Conservation (phyloP, 192 early-diverging fungal species). For the Backusella liffmaniae region DNA sequence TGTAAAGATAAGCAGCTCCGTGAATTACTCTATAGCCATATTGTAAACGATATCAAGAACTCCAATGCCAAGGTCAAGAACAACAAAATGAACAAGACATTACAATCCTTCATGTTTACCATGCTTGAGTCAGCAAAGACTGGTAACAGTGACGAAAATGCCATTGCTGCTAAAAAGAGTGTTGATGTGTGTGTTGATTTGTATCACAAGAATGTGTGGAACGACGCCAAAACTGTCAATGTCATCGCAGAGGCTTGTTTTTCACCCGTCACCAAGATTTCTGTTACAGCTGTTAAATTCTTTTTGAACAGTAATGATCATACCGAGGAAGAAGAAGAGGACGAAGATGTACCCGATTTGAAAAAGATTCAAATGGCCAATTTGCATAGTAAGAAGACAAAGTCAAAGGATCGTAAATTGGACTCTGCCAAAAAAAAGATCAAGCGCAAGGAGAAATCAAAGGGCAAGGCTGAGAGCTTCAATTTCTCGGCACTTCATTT, state of each 20-base stretch:
- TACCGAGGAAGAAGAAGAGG: conserved; percentile 69
- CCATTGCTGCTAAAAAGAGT: conserved; percentile 94
- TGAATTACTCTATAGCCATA: conserved; percentile 86
- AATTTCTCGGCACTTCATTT: conserved; percentile 95
- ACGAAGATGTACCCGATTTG: conserved; percentile 66
- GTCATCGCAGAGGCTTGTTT: conserved; percentile 97
- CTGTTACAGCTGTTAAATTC: conserved; percentile 91
- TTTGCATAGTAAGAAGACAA: conserved; percentile 86
- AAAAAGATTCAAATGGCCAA: conserved; percentile 74
- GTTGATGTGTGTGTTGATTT: conserved; percentile 97
- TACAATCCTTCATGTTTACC: conserved; percentile 98
- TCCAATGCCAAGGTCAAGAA: conserved; percentile 93
- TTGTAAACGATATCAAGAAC: conserved; percentile 93
- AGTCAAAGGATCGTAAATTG: conserved; percentile 69
- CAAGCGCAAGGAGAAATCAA: conserved; percentile 65
- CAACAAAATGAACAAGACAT: conserved; percentile 96
- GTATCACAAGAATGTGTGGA: conserved; percentile 96
- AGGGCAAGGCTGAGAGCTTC: conserved; percentile 68
- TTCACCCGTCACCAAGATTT: conserved; percentile 86
- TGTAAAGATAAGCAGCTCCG: conserved; percentile 92
- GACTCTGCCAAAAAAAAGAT: conserved; percentile 76
- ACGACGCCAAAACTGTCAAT: conserved; percentile 98
- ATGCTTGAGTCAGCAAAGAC: conserved; percentile 78
- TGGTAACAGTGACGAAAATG: conserved; percentile 64
- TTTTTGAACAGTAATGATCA: conserved; percentile 85